Conservation (phyloP, 176 grass and related monocot species). For the Oryza coarctata region DNA sequence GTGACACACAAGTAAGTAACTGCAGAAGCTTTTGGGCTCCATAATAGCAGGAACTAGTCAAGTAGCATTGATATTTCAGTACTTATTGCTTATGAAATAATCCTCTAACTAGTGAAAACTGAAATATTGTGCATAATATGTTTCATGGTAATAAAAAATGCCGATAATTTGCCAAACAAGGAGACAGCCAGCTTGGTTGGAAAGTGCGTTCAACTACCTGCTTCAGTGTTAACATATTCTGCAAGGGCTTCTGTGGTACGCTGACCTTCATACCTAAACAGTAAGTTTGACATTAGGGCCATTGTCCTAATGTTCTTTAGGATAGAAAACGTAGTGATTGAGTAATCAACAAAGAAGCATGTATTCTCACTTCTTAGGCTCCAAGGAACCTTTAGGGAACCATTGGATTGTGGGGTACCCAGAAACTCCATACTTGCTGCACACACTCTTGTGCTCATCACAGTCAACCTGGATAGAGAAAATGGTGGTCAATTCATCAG, state of each 20-base stretch:
- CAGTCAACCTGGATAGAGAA: slow-evolving; percentile 79
- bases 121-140: background rate
- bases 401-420: slow-evolving; percentile 96
- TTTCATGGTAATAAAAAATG: too few species aligned
- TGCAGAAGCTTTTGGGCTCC: background rate
- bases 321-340: background rate
- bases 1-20: background rate
- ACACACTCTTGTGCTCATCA: slow-evolving; percentile 86
- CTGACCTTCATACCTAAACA: slow-evolving; percentile 81
- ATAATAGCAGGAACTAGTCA: slow-evolving; percentile 3
- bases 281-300: background rate
- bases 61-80: background rate
- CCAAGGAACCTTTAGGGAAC: slow-evolving; percentile 95
- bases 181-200: background rate
- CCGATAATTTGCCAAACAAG: background rate
- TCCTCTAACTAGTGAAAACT: background rate
- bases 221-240: slow-evolving; percentile 92
- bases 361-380: slow-evolving; percentile 83
- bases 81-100: background rate
- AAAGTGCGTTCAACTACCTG: slow-evolving; percentile 52
- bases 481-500: background rate
- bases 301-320: background rate
- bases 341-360: slow-evolving; percentile 3
- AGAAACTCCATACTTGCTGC: slow-evolving; percentile 96
- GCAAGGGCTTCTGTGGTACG: slow-evolving; percentile 73